A percentile compares a stretch with the other conserved stretches of the same genome.
Conservation (phyloP, 2,329 filamentous ascomycete genomes). For the Neofusicoccum parvum region DNA sequence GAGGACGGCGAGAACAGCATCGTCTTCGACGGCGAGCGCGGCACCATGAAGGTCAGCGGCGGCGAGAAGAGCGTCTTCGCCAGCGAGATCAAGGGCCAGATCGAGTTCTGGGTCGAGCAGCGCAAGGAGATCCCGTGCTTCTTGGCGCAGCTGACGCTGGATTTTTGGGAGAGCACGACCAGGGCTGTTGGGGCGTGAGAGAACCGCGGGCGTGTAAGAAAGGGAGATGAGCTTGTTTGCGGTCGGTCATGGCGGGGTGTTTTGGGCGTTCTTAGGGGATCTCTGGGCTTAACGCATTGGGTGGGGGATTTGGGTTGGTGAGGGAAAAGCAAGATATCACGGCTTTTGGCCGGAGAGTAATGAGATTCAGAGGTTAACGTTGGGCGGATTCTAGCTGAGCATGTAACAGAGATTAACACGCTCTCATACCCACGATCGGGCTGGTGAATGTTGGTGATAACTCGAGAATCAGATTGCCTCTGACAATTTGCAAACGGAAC, state of each 20-base stretch:
- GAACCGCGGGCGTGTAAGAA: too few relatives aligned
- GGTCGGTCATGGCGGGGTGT: background rate
- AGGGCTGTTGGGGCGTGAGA: constrained; percentile 39
- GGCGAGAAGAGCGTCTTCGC: constrained; percentile 87
- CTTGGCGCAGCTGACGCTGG: constrained; percentile 83
- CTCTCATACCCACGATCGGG: too few relatives aligned
- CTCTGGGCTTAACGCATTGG: background rate
- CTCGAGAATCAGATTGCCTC: background rate
- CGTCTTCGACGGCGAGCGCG: constrained; percentile 89
- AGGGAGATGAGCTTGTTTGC: too few relatives aligned
- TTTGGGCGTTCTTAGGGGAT: background rate
- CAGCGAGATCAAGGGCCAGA: constrained; percentile 77
- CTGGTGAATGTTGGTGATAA: too few relatives aligned
- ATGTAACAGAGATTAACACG: too few relatives aligned
- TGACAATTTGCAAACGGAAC: background rate
- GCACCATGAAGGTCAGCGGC: constrained; percentile 97
- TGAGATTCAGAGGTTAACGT: too few relatives aligned
- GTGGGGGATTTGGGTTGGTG: too few relatives aligned
- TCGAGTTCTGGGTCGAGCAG: constrained; percentile 95
- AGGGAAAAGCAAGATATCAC: background rate
- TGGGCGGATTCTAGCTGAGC: too few relatives aligned
- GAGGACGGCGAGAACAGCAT: constrained; percentile 65
- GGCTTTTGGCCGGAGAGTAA: too few relatives aligned
- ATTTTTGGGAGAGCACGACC: constrained; percentile 72
- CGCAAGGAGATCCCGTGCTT: constrained; percentile 93